A percentile compares a stretch with the other conserved stretches of the same genome.
phyloP scores from a whole-genome alignment of 805 yeast genomes.

The Hemisphaericaspora nanyangensis region DNA sequence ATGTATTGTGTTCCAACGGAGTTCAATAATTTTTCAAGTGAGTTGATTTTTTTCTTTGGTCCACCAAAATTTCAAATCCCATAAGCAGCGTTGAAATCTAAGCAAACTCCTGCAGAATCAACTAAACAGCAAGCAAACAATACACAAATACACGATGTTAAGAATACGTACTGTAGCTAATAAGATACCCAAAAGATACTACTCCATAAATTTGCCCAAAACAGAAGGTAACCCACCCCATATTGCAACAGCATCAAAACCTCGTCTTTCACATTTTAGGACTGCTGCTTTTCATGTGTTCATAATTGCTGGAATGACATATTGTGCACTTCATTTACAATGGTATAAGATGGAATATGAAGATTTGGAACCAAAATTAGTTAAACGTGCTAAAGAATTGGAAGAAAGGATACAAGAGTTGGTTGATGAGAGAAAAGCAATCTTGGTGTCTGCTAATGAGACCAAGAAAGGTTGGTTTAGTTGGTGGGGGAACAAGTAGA shows the following conservation, averaged over 20 bases:
- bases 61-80: too few relatives aligned
- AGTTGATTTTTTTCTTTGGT: too few relatives aligned
- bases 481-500: slow-evolving; percentile 1
- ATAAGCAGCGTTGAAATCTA: too few relatives aligned
- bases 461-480: slow-evolving; percentile 9
- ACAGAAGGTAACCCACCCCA: not conserved
- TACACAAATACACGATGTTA: too few relatives aligned
- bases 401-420: slow-evolving; percentile 25
- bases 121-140: too few relatives aligned
- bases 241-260: slow-evolving; percentile 15
- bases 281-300: slow-evolving; percentile 36
- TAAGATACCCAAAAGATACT: too few relatives aligned
- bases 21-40: too few relatives aligned
- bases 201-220: not conserved
- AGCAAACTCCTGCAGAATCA: too few relatives aligned
- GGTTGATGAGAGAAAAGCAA: slow-evolving; percentile 23
- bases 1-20: too few relatives aligned
- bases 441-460: slow-evolving; percentile 10
- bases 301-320: slow-evolving; percentile 36
- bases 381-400: slow-evolving; percentile 14
- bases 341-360: slow-evolving; percentile 31
- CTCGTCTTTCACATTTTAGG: slow-evolving; percentile 33
- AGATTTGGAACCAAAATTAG: slow-evolving; percentile 17
- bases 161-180: too few relatives aligned
- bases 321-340: slow-evolving; percentile 30